Evolutionary conservation across 2,329 filamentous ascomycete species (phyloP).

Genomic region (Trichoderma citrinoviride): DNA sequence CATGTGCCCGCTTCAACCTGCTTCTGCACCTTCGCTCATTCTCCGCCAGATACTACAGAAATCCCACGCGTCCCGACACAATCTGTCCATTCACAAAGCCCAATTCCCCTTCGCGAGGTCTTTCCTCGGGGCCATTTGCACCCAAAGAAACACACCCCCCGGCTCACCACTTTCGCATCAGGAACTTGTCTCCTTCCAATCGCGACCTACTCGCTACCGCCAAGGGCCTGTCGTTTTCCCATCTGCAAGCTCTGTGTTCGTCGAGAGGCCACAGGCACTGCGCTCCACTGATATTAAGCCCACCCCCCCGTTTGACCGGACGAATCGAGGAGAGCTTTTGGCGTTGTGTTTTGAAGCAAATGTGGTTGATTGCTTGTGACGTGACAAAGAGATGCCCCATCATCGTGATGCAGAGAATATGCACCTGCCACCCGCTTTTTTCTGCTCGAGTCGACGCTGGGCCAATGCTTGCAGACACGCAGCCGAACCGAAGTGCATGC

Average conservation of each 20-base stretch:
- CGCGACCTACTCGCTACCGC: background rate
- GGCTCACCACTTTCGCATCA: background rate
- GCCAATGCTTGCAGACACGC: background rate
- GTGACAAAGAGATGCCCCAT: too few species aligned
- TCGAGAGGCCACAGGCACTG: background rate
- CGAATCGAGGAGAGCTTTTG: conserved; percentile 2
- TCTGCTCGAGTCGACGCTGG: background rate
- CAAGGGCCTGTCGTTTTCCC: background rate
- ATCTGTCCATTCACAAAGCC: conserved; percentile 6
- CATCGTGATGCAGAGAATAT: background rate
- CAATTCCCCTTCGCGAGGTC: conserved; percentile 3
- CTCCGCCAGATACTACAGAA: background rate
- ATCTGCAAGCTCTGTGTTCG: background rate
- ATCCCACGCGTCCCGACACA: background rate
- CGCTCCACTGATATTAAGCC: conserved; percentile 6
- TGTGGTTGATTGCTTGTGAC: background rate
- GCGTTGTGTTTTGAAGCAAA: background rate
- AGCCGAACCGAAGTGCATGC: conserved; percentile 9
- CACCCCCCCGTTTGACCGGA: background rate
- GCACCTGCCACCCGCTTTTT: background rate
- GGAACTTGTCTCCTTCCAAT: background rate
- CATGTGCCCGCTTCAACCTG: background rate
- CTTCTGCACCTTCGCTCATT: background rate
- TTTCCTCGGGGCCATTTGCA: background rate
- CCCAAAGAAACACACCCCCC: background rate